Percentiles rank a stretch among this genome's conserved stretches.
Conservation (phyloP, 768 basidiomycete species). For the Rickenella mellea region DNA sequence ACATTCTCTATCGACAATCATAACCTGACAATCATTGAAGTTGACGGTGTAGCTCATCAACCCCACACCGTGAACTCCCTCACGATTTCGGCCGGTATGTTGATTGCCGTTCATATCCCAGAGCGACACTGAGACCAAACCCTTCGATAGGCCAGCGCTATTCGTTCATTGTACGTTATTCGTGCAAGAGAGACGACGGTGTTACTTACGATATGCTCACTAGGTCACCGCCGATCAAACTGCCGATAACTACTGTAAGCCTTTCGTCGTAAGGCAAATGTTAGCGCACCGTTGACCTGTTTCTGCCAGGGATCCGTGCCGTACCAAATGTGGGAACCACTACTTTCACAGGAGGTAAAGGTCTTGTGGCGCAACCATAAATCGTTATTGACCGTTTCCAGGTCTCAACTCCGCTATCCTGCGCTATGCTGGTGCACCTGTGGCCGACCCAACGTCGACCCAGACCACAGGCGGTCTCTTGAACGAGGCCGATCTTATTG, state of each 20-base stretch:
- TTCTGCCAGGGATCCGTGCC: constrained; percentile 23
- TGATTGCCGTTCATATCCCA: background rate
- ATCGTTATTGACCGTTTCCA: no score
- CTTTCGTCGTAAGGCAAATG: background rate
- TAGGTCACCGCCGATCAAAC: constrained; percentile 23
- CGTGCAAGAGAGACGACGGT: background rate
- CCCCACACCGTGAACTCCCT: constrained; percentile 31
- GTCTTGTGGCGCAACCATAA: no score
- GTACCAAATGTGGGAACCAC: constrained; percentile 16
- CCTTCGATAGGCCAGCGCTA: constrained; percentile 31
- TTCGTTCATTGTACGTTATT: constrained; percentile 25
- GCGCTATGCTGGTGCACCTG: constrained; percentile 34
- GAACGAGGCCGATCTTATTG: constrained; percentile 18
- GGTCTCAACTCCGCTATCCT: constrained; percentile 44
- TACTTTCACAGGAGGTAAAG: constrained; percentile 33
- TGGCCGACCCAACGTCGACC: constrained; percentile 27
- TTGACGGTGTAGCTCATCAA: constrained; percentile 28
- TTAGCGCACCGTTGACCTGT: background rate
- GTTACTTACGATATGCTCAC: constrained; percentile 6
- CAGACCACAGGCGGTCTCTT: constrained; percentile 16
- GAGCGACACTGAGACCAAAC: background rate
- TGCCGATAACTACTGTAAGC: constrained; percentile 30
- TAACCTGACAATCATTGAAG: constrained; percentile 37
- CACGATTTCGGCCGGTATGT: constrained; percentile 30
- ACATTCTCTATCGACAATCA: constrained; percentile 38